Evolutionary conservation across 345 rosid species (phyloP), one percentile per base, ranked within the genome.

Genomic region (Salix koriyanagi): DNA sequence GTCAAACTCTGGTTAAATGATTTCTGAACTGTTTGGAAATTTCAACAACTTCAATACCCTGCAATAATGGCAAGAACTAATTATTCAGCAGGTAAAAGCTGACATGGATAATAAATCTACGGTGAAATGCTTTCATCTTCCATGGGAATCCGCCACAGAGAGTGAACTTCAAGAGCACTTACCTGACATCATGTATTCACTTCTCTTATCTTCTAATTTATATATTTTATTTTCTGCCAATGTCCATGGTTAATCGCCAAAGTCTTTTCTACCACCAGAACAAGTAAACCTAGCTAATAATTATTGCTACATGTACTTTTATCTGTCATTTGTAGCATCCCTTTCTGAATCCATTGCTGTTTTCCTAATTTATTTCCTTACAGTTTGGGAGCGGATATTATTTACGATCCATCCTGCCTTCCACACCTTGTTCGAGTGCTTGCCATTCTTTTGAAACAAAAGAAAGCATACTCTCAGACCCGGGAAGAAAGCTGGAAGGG

Each of bases 331-430:
- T 23, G 1, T 12, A 28, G 39, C 34, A 8, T 70, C n/a, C 25
- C 30, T 37, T 67, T 3, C 14, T 37, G 7, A 50, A 32, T 23
- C 28, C 41, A 48, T 58, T 46, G 26, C 58, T 6, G n/a, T 75
- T 75, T 70, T 8, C 30, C 67, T 16, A 9, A 26, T 58, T 65
- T 42, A 4, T 71, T 37, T 16, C 42, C 52, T 69, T 81, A 72
- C 87, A 89, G 97, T 79, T 75, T 94, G 76, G 97, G 97, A 8
- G 98, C 97, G 48, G 97, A 92, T 77, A 86, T 94, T 65, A 87
- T 92, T 65, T 94, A 94, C 74, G 86, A 94, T 84, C 93, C 88
- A 5, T 78, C 87, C 50, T 91, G 94, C 79, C 86, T 91, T 36
- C 97, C 96, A 0, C 83, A 91, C 84, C 88, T 95, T 32, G 85